Evolutionary conservation across 768 basidiomycete genomes (phyloP).

Genomic region (Podaxis sp.): DNA sequence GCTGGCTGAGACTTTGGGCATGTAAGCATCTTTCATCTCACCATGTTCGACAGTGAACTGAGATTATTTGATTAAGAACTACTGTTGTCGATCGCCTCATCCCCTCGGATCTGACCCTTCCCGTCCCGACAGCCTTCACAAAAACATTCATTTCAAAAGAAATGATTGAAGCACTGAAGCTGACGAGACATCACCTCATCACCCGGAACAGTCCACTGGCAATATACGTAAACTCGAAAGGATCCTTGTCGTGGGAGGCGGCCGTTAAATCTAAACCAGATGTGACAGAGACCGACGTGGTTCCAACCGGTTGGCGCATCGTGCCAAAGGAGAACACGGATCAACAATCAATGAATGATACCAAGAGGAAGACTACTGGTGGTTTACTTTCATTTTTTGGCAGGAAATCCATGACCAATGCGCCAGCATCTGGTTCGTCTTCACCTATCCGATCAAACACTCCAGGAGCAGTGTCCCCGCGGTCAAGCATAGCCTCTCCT

Average conservation of each 20-base stretch:
- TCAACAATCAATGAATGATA: constrained; percentile 24
- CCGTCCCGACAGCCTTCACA: constrained; percentile 43
- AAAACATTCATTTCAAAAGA: constrained; percentile 56
- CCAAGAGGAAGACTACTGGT: constrained; percentile 48
- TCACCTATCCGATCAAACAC: constrained; percentile 14
- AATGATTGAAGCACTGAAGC: constrained; percentile 54
- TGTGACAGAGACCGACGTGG: constrained; percentile 44
- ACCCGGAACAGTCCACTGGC: constrained; percentile 63
- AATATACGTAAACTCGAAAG: constrained; percentile 65
- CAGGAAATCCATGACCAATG: constrained; percentile 26
- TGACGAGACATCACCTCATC: constrained; percentile 55
- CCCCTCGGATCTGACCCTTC: constrained; percentile 47
- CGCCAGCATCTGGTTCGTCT: constrained; percentile 5
- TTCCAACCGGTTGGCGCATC: constrained; percentile 72
- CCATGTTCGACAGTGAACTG: background rate
- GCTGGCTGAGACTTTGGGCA: constrained; percentile 33
- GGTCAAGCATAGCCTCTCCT: constrained; percentile 10
- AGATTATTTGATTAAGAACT: constrained; percentile 26
- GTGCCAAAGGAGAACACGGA: constrained; percentile 50
- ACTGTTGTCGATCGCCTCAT: constrained; percentile 37
- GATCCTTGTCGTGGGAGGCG: constrained; percentile 72
- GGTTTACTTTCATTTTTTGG: constrained; percentile 75
- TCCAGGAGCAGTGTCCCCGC: constrained; percentile 19
- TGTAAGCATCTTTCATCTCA: constrained; percentile 45
- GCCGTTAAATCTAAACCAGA: constrained; percentile 54